Evolutionary conservation across 2,329 filamentous ascomycete species (phyloP).

Genomic region (Fusarium pilosicola): DNA sequence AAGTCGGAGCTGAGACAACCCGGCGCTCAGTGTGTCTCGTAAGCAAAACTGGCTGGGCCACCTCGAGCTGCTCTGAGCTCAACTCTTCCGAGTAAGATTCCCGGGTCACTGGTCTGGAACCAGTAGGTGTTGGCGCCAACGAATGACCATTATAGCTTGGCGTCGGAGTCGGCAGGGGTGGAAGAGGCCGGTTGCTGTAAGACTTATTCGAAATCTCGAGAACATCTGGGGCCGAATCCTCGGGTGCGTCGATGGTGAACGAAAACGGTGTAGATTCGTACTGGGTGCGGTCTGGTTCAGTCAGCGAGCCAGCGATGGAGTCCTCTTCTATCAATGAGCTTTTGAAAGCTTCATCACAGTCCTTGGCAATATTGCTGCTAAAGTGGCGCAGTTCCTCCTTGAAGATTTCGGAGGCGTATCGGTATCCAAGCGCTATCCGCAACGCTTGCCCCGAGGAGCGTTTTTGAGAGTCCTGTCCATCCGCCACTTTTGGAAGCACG

Average conservation of each 20-base stretch:
- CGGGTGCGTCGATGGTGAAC: slow-evolving; percentile 51
- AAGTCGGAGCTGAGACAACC: slow-evolving; percentile 62
- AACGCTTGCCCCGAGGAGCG: slow-evolving; percentile 12
- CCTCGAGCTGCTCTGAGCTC: slow-evolving; percentile 40
- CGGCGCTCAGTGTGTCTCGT: slow-evolving; percentile 56
- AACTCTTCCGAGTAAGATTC: slow-evolving; percentile 41
- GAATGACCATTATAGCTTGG: slow-evolving; percentile 27
- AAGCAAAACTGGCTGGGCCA: slow-evolving; percentile 47
- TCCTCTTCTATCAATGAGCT: slow-evolving; percentile 62
- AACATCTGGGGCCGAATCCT: slow-evolving; percentile 30
- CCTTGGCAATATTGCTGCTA: slow-evolving; percentile 85
- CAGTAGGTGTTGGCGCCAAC: slow-evolving; percentile 27
- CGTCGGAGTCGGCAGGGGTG: slow-evolving; percentile 56
- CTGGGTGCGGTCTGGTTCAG: slow-evolving; percentile 46
- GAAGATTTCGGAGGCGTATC: slow-evolving; percentile 51
- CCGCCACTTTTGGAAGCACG: slow-evolving; percentile 41
- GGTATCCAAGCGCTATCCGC: slow-evolving; percentile 23
- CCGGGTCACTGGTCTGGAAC: slow-evolving; percentile 40
- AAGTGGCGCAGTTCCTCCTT: slow-evolving; percentile 85
- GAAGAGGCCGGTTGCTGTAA: slow-evolving; percentile 63
- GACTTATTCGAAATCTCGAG: slow-evolving; percentile 43
- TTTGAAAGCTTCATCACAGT: slow-evolving; percentile 93
- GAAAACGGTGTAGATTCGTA: slow-evolving; percentile 56
- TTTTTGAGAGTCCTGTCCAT: slow-evolving; percentile 13
- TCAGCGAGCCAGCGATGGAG: slow-evolving; percentile 49